phyloP scores from a whole-genome alignment of 805 yeast genomes.

The Candida patagonica region DNA sequence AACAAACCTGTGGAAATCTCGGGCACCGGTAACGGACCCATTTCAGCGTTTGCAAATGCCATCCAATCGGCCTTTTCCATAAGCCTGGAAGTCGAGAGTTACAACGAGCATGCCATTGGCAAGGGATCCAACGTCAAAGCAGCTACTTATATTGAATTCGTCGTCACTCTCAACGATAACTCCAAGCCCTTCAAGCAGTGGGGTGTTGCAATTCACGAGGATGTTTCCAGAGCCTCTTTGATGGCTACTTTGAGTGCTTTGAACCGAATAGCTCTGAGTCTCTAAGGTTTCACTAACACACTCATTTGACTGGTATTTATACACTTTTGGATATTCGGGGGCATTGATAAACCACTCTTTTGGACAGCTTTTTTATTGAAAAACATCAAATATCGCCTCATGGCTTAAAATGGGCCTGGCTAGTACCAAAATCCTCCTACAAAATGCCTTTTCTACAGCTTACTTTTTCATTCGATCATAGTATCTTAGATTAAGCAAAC shows the following conservation, averaged over 20 bases:
- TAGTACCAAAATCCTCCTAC: no score
- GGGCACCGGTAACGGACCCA: conserved; percentile 77
- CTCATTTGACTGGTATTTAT: no score
- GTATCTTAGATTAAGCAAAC: no score
- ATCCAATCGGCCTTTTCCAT: conserved; percentile 39
- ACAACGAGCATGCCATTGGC: conserved; percentile 76
- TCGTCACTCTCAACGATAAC: conserved; percentile 32
- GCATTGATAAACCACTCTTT: no score
- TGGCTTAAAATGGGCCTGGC: no score
- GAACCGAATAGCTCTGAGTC: conserved; percentile 24
- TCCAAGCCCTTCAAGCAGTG: conserved; percentile 40
- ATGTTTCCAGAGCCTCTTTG: conserved; percentile 79
- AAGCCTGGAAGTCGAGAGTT: conserved; percentile 52
- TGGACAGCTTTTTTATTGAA: no score
- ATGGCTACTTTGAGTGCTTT: conserved; percentile 34
- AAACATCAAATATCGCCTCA: no score
- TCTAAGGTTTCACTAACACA: no score
- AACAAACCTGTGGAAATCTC: conserved; percentile 33
- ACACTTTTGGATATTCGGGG: no score
- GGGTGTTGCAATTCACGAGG: conserved; percentile 93
- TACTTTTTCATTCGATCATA: no score
- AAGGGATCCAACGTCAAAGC: conserved; percentile 63
- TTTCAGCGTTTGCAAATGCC: conserved; percentile 65
- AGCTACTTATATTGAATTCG: conserved; percentile 62
- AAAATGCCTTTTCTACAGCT: no score